Conservation (phyloP, 768 basidiomycete genomes). For the Suillus variegatus region DNA sequence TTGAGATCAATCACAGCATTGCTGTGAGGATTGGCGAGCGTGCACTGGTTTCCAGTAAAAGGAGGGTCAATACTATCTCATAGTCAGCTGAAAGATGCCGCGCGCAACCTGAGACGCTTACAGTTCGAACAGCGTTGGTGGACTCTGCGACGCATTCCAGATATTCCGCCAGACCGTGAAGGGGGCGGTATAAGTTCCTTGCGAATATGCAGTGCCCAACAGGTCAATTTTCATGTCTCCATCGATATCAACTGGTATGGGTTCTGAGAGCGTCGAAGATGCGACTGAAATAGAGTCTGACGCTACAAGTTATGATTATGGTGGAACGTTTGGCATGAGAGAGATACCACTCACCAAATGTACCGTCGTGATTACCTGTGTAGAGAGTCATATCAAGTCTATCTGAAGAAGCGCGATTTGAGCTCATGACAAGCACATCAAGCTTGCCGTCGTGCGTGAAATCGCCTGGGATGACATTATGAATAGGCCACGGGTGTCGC, state of each 20-base stretch:
- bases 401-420: conserved; percentile 41
- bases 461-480: conserved; percentile 91
- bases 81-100: conserved; percentile 9
- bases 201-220: conserved; percentile 60
- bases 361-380: conserved; percentile 57
- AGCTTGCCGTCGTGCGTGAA: conserved; percentile 91
- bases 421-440: conserved; percentile 87
- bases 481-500: conserved; percentile 55
- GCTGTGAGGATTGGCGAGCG: conserved; percentile 85
- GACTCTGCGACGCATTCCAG: conserved; percentile 61
- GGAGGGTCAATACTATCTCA: conserved; percentile 53
- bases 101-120: conserved; percentile 35
- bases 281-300: conserved; percentile 52
- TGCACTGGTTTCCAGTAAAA: conserved; percentile 68
- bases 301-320: conserved; percentile 11
- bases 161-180: conserved; percentile 81
- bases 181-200: conserved; percentile 34
- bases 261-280: conserved; percentile 71
- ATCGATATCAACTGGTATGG: conserved; percentile 82
- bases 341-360: conserved; percentile 57
- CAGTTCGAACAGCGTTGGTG: conserved; percentile 66
- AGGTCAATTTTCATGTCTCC: conserved; percentile 91
- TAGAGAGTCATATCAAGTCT: conserved; percentile 74
- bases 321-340: background rate
- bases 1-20: conserved; percentile 94